Conservation (phyloP, 306 rosid species). For the Spatholobus suberectus region DNA sequence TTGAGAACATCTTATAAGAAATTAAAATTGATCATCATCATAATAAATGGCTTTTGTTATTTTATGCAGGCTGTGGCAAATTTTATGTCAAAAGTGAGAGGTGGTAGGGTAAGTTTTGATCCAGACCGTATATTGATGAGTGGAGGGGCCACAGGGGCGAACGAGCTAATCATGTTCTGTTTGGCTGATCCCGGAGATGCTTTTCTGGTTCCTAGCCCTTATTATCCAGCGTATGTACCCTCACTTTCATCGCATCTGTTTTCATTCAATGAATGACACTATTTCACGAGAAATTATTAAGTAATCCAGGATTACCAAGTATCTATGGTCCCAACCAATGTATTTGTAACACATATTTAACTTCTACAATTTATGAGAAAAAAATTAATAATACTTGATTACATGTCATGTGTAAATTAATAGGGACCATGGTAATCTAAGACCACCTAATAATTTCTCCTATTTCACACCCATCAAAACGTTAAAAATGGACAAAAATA, state of each 20-base stretch:
- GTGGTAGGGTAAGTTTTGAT: constrained; percentile 78
- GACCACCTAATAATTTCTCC: too few species aligned
- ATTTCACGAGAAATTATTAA: too few species aligned
- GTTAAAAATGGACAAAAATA: constrained; percentile 1
- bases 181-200: constrained; percentile 92
- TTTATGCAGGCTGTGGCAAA: constrained; percentile 75
- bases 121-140: constrained; percentile 83
- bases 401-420: too few species aligned
- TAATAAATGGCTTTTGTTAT: background rate
- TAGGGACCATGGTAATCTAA: too few species aligned
- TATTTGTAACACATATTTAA: too few species aligned
- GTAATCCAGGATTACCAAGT: too few species aligned
- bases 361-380: too few species aligned
- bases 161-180: constrained; percentile 83
- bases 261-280: constrained; percentile 43
- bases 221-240: constrained; percentile 86
- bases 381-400: too few species aligned
- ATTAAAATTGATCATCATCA: background rate
- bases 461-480: background rate
- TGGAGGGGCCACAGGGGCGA: constrained; percentile 98
- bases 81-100: constrained; percentile 85
- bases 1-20: background rate
- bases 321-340: too few species aligned
- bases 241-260: background rate
- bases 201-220: constrained; percentile 88